Evolutionary conservation across 305 asterid species (phyloP).

Genomic region (Fraxinus xanthoxyloides): DNA sequence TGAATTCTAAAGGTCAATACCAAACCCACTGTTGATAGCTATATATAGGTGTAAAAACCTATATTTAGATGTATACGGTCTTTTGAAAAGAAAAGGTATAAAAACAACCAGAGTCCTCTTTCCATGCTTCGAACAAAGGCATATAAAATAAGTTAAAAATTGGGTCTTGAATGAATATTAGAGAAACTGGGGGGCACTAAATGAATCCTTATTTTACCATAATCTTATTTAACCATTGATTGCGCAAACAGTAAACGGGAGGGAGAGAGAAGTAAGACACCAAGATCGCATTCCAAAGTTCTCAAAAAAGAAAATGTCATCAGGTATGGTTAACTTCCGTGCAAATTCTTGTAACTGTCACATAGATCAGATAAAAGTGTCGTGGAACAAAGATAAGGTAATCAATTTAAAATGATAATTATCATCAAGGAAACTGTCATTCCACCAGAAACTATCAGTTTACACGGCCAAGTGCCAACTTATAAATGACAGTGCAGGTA

Average conservation of each 20-base stretch:
- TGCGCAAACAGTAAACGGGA: not conserved
- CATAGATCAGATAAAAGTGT: not conserved
- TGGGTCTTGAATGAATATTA: not conserved
- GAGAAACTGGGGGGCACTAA: not conserved
- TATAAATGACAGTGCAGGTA: conserved; percentile 11
- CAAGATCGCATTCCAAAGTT: conserved; percentile 3
- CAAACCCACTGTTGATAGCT: not conserved
- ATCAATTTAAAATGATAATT: not conserved
- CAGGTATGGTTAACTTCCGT: not conserved
- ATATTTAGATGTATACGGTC: not conserved
- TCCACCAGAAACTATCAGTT: not conserved
- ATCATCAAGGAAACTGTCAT: conserved; percentile 6
- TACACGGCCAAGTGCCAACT: not conserved
- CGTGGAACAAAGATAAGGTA: not conserved
- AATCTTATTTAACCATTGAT: not conserved
- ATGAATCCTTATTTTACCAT: not conserved
- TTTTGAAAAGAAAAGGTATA: not conserved
- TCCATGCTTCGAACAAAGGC: not conserved
- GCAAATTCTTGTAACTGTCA: not conserved
- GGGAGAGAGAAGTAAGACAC: not conserved
- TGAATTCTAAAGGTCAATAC: not conserved
- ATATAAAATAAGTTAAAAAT: not conserved
- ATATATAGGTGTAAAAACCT: not conserved
- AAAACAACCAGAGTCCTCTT: not conserved
- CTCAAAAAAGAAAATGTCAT: not conserved